Evolutionary conservation across 371 early-diverging fungal genomes (phyloP).

Genomic region (Saksenaea vasiformis): DNA sequence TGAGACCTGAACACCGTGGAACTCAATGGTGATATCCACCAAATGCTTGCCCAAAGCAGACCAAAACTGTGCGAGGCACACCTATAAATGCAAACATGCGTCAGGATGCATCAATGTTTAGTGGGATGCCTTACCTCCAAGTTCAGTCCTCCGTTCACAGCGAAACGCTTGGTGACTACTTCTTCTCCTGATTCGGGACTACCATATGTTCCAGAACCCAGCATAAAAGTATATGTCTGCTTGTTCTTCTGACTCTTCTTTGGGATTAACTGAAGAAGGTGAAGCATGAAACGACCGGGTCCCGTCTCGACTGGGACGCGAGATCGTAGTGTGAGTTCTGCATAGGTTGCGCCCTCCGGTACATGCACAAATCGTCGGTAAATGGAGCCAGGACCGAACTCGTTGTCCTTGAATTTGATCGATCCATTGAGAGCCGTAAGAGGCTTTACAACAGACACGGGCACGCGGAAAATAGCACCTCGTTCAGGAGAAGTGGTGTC

Average conservation of each 20-base stretch:
- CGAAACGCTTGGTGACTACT: constrained; percentile 56
- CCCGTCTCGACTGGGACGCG: constrained; percentile 35
- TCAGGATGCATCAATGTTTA: not conserved
- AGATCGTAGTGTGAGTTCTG: constrained; percentile 49
- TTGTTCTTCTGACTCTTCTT: constrained; percentile 69
- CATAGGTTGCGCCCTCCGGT: constrained; percentile 80
- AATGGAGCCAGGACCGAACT: constrained; percentile 79
- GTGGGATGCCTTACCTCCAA: constrained; percentile 62
- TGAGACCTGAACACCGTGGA: constrained; percentile 78
- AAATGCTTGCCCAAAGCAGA: constrained; percentile 72
- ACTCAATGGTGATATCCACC: constrained; percentile 73
- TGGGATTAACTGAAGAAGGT: constrained; percentile 74
- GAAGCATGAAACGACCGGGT: constrained; percentile 65
- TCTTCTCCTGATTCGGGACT: constrained; percentile 67
- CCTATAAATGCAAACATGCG: constrained; percentile 12
- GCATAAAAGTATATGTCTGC: constrained; percentile 54
- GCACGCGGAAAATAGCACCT: constrained; percentile 83
- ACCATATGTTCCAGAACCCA: constrained; percentile 68
- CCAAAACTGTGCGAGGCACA: constrained; percentile 87
- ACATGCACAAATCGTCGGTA: constrained; percentile 81
- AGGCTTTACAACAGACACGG: constrained; percentile 92
- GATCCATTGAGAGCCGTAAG: constrained; percentile 49
- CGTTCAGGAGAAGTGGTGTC: constrained; percentile 74
- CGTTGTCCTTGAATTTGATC: constrained; percentile 55
- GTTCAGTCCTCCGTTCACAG: constrained; percentile 74